Base-by-base conservation (phyloP, 805 yeast species). In the Wickerhamomyces alni region DNA sequence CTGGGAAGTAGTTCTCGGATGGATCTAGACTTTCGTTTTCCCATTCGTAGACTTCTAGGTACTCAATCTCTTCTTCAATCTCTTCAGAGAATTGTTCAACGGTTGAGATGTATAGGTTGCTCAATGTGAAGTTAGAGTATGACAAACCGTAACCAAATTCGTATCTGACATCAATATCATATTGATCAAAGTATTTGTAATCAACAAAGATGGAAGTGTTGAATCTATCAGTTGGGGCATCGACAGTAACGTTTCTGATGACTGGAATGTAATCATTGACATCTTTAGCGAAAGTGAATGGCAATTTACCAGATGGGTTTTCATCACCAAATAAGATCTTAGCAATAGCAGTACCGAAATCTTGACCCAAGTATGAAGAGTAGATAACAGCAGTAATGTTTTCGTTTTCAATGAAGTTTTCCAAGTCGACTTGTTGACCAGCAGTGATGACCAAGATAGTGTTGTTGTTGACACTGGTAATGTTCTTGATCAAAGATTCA, bases 71-170 rank as follows among this genome's bases (percentile, higher is more conserved):
- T 24, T 68, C 52, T 29, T 35, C 41, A 17, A 42, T 42, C 44
- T 64, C 65, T 44, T 65, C 66, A 4, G 67, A 55, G 11, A 72
- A 72, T 4, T 66, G 51, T 35, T 58, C 56, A 4, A 68, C 52
- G 40, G 64, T 65, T 10, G 52, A 48, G 25, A 73, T 65, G 31
- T 58, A 47, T 35, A 74, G 49, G 25, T 51, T 52, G 24, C 52
- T 43, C 28, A 63, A 40, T 7, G 51, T 40, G 45, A 59, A 64
- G 27, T 59, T 60, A 5, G 82, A 66, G 55, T 75, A 77, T 2
- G 80, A 70, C 38, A 77, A 57, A 8, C 84, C 84, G 57, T 52
- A 75, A 11, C 82, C 84, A 51, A 78, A 78, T 42, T 74, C 80
- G 50, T 57, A 78, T 39, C 80, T 53, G 15, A 81, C 80, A 40